These are phyloP conservation scores for Geotrichum klebahnii DNA, from an alignment of 1,139 yeast species.

Conservation along the genomic window DNA sequence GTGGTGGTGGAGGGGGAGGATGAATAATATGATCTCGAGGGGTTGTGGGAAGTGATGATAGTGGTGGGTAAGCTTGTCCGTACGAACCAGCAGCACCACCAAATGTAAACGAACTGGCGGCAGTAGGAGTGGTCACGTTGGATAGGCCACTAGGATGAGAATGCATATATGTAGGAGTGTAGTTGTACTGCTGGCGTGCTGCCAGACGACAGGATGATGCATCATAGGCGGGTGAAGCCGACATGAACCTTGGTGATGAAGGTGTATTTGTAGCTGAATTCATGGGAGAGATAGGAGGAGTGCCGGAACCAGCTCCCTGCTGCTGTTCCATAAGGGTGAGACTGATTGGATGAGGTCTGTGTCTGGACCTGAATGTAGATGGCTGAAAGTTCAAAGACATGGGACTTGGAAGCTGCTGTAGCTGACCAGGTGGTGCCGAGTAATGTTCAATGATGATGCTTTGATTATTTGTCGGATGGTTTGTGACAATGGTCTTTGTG, in stretches of 20 bases:
- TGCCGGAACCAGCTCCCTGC: no score
- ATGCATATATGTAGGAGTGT: slow-evolving; percentile 1
- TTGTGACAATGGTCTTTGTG: slow-evolving; percentile 4
- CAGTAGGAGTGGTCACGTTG: no score
- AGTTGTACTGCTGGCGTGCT: slow-evolving; percentile 1
- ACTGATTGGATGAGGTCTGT: slow-evolving; percentile 47
- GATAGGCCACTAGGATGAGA: neutral
- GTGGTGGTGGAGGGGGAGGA: slow-evolving; percentile 14
- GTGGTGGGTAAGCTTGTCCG: slow-evolving; percentile 26
- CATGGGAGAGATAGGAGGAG: slow-evolving; percentile 14
- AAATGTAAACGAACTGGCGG: no score
- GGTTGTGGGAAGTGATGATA: slow-evolving; percentile 25
- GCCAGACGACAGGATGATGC: no score
- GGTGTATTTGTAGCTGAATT: slow-evolving; percentile 15
- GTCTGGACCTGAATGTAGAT: slow-evolving; percentile 20
- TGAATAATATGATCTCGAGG: slow-evolving; percentile 17
- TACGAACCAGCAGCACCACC: no score
- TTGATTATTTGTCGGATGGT: slow-evolving; percentile 19
- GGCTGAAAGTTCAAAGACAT: slow-evolving; percentile 4
- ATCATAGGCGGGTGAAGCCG: no score
- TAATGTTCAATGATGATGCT: slow-evolving; percentile 23
- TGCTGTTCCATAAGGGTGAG: slow-evolving; percentile 27
- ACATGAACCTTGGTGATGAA: slow-evolving; percentile 9
- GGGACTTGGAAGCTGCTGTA: slow-evolving; percentile 8
- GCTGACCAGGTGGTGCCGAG: no score